Evolutionary conservation across 306 rosid species (phyloP), one percentile per base, ranked within the genome.

Genomic region (Begonia fuchsioides): DNA sequence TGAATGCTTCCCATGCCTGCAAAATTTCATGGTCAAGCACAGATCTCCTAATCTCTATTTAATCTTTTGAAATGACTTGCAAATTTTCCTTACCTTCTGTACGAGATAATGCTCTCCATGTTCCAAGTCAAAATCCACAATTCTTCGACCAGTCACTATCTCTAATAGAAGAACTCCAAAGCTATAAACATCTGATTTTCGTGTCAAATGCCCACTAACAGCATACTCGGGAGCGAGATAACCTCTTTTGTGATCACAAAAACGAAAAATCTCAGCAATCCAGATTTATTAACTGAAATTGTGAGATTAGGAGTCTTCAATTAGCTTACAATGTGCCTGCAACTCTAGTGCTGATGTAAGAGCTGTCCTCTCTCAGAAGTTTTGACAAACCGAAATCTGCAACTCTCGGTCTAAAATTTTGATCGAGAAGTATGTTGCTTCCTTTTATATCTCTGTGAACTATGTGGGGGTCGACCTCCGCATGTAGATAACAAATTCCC

Each of bases 201-300:
- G 54, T 1, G 95, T 81, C 62, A 90, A 65, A 50, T 55, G 84
- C 26, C 98, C 95, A 0, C 94, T 81, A 55, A 78, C 65, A 7
- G 98, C 94, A 55, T 90, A 90, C 38, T 90, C 98, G 1, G 98
- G 98, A 62, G 98, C 98, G 44, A 90, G 72, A 71, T 85, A 90
- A 16, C 98, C 98, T 61, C 95, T 88, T 18, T 69, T 38, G 38
- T 47, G 49, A 57, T 59, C 44, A 12, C 12, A 59, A 63, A 10
- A 59, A 20, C 3, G 1, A 20, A 20, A 52, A 60, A 13, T 11
- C 39, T 68, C 60, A 76, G 73, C 62, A 72, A 26, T 26, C 12
- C 15, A 15, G 53, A 55, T 51, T 55, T 13, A 43, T 47, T 15
- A 35, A 39, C 35, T 26, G 35, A 26, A 26, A 26, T 26, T 6